A percentile compares a stretch with the other conserved stretches of the same genome.
phyloP scores from a whole-genome alignment of 805 yeast genomes.

The Teunomyces barrocoloradensis region DNA sequence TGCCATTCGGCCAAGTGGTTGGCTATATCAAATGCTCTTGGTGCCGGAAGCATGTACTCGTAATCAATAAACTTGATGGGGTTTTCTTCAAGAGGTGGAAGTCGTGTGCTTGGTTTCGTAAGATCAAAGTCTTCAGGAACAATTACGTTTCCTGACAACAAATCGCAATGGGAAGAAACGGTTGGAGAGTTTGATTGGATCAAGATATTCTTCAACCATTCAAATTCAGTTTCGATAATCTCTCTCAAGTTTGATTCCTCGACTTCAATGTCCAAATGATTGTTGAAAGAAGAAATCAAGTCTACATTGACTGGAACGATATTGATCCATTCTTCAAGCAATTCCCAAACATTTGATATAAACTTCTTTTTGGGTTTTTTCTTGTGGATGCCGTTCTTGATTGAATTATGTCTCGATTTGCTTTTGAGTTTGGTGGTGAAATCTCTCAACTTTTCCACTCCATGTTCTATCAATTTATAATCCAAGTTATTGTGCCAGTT shows the following conservation, averaged over 20 bases:
- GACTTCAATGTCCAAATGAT: conserved; percentile 23
- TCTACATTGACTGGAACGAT: conserved; percentile 53
- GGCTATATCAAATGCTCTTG: conserved; percentile 72
- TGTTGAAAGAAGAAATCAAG: conserved; percentile 33
- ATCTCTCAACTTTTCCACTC: conserved; percentile 38
- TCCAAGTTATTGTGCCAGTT: conserved; percentile 62
- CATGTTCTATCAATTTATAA: conserved; percentile 45
- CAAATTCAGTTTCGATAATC: conserved; percentile 48
- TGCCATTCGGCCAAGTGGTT: conserved; percentile 81
- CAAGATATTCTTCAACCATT: conserved; percentile 50
- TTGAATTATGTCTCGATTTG: background rate
- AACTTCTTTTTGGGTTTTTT: conserved; percentile 24
- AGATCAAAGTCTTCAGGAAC: conserved; percentile 42
- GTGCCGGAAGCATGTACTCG: conserved; percentile 70
- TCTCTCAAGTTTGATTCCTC: conserved; percentile 28
- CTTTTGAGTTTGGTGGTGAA: conserved; percentile 19
- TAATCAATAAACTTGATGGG: conserved; percentile 66
- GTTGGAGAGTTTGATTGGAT: conserved; percentile 43
- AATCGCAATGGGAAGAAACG: conserved; percentile 70
- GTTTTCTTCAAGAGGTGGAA: conserved; percentile 22
- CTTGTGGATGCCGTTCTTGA: conserved; percentile 4
- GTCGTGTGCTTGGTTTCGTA: conserved; percentile 10
- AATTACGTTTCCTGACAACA: conserved; percentile 70
- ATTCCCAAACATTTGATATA: conserved; percentile 54
- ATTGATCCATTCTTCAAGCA: conserved; percentile 60